Percentiles rank a stretch among this genome's conserved stretches.
phyloP scores from a whole-genome alignment of 2,329 filamentous ascomycete species.

The Cryphonectria naterciae region DNA sequence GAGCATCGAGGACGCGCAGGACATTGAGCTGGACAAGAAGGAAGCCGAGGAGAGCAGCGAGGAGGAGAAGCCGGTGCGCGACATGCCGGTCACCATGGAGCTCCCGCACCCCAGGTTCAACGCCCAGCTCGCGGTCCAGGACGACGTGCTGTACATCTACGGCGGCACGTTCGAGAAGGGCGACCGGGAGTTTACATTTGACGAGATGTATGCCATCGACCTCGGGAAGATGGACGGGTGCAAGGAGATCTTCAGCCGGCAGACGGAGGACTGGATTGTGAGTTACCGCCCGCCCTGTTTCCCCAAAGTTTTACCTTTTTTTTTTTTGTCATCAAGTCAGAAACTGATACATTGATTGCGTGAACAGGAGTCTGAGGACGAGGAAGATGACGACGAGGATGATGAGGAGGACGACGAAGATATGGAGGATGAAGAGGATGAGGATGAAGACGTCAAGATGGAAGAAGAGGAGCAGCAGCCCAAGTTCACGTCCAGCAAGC shows the following conservation, averaged over 20 bases:
- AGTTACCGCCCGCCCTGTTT: slow-evolving; percentile 36
- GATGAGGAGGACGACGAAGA: slow-evolving; percentile 54
- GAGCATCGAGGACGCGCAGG: slow-evolving; percentile 58
- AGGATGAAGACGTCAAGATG: slow-evolving; percentile 50
- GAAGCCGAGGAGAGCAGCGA: slow-evolving; percentile 46
- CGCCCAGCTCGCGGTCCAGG: slow-evolving; percentile 85
- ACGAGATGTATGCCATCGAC: slow-evolving; percentile 91
- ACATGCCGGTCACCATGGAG: slow-evolving; percentile 73
- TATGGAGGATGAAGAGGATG: slow-evolving; percentile 55
- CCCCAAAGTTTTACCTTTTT: background rate
- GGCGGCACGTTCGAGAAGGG: slow-evolving; percentile 95
- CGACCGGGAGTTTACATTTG: slow-evolving; percentile 92
- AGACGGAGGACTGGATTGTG: slow-evolving; percentile 83
- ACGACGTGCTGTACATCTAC: slow-evolving; percentile 91
- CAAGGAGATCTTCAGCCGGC: slow-evolving; percentile 84
- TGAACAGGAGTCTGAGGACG: slow-evolving; percentile 60
- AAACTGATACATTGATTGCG: slow-evolving; percentile 31
- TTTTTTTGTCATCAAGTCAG: background rate
- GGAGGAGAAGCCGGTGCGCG: slow-evolving; percentile 60
- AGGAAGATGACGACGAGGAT: slow-evolving; percentile 59
- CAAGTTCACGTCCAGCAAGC: slow-evolving; percentile 57
- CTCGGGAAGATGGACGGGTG: slow-evolving; percentile 94
- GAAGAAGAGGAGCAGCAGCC: slow-evolving; percentile 52
- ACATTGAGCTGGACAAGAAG: slow-evolving; percentile 55
- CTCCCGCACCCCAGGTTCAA: slow-evolving; percentile 92